Conservation (phyloP, 305 asterid species). For the Fraxinus sp. region DNA sequence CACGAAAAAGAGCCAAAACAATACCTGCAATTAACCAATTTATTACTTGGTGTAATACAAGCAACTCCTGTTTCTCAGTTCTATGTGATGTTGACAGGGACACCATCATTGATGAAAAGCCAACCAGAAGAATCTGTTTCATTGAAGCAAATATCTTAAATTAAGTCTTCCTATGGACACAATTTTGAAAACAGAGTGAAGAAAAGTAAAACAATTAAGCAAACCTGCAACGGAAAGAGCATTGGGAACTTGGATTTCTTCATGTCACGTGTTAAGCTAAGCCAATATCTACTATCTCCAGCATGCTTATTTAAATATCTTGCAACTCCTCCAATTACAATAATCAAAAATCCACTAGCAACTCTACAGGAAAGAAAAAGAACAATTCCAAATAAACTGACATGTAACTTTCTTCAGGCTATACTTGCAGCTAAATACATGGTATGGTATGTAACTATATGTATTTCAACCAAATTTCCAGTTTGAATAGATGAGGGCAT, state of each 20-base stretch:
- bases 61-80: conserved; percentile 82
- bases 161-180: conserved; percentile 25
- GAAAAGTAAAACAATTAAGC: conserved; percentile 21
- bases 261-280: conserved; percentile 48
- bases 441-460: neutral
- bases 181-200: conserved; percentile 17
- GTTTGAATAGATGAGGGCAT: neutral
- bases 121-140: conserved; percentile 64
- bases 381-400: conserved; percentile 15
- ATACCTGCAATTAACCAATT: conserved; percentile 93
- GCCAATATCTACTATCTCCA: conserved; percentile 52
- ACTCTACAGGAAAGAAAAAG: conserved; percentile 39
- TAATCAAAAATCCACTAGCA: conserved; percentile 68
- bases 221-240: conserved; percentile 81
- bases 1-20: conserved; percentile 21
- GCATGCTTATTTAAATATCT: conserved; percentile 56
- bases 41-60: conserved; percentile 71
- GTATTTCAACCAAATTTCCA: neutral
- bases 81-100: conserved; percentile 82
- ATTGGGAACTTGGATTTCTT: conserved; percentile 49
- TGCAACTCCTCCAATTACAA: conserved; percentile 62
- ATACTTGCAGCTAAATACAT: neutral
- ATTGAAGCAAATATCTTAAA: conserved; percentile 27
- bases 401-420: neutral
- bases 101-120: conserved; percentile 76